These are phyloP conservation scores for Fusarium sp. DNA, from an alignment of 2,329 filamentous ascomycete species.

Conservation along the genomic window DNA sequence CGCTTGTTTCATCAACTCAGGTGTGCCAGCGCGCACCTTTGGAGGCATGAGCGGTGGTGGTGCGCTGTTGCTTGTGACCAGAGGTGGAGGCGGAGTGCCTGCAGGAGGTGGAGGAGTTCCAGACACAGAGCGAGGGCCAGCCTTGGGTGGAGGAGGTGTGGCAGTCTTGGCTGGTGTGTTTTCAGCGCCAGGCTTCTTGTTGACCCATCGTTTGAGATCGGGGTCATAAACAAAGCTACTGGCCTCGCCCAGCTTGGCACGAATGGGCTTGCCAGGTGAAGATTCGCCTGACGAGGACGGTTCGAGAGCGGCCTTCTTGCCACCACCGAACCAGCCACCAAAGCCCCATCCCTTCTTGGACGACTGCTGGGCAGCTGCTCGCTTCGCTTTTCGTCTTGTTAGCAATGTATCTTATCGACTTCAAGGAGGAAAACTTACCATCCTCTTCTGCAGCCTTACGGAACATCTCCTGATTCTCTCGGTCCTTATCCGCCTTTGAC, in stretches of 20 bases:
- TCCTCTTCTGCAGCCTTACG: slow-evolving; percentile 83
- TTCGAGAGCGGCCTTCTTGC: slow-evolving; percentile 64
- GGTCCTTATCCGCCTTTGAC: slow-evolving; percentile 75
- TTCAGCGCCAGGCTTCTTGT: slow-evolving; percentile 86
- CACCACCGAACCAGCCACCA: slow-evolving; percentile 84
- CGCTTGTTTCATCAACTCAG: slow-evolving; percentile 51
- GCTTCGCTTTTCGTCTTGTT: slow-evolving; percentile 65
- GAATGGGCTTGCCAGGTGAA: slow-evolving; percentile 76
- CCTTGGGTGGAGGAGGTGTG: slow-evolving; percentile 83
- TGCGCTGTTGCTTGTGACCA: slow-evolving; percentile 50
- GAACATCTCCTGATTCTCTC: slow-evolving; percentile 87
- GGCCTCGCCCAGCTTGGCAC: slow-evolving; percentile 93
- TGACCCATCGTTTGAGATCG: slow-evolving; percentile 97
- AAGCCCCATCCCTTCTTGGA: slow-evolving; percentile 82
- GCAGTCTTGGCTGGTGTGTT: slow-evolving; percentile 69
- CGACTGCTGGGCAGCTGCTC: slow-evolving; percentile 61
- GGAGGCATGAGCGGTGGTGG: slow-evolving; percentile 50
- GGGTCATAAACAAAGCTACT: slow-evolving; percentile 95
- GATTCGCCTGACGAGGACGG: slow-evolving; percentile 51
- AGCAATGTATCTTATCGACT: slow-evolving; percentile 2
- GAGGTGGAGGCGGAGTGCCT: slow-evolving; percentile 51
- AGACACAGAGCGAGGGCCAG: slow-evolving; percentile 63
- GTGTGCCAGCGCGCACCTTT: slow-evolving; percentile 46
- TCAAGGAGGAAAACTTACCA: slow-evolving; percentile 59
- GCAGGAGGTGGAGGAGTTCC: slow-evolving; percentile 62